Evolutionary conservation across 352 stramenopile species (phyloP), one percentile per base, ranked within the genome.

Genomic region (Phytophthora vignae): DNA sequence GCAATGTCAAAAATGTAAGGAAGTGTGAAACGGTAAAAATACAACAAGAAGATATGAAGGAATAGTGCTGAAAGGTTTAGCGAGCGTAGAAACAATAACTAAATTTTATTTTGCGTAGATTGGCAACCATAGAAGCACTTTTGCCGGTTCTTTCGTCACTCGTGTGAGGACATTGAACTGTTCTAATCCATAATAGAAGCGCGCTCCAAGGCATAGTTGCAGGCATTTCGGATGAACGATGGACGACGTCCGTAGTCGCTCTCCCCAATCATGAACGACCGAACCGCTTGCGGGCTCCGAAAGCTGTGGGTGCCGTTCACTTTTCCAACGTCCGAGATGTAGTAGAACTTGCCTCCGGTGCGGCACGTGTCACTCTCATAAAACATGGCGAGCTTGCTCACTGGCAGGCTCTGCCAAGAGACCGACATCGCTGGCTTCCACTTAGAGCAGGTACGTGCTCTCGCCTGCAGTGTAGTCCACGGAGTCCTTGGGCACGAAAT

Each of bases 201-300:
- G 27, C 10, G 59, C 22, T 65, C 59, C 21, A 31, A 4, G 11
- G 15, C 42, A 4, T 12, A 22, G 22, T 11, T 21, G 19, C 59
- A 57, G n/a, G 3, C 33, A 12, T 5, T 40, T 19, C 12, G 55
- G 22, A 25, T 42, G 17, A 64, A 29, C 3, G 5, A 67, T 11
- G 46, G 59, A n/a, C 48, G 60, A 53, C 48, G 60, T 4, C 8
- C 17, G 48, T 60, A 67, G 48, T 59, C 33, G 55, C 14, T 15
- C n/a, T 33, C n/a, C 17, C 61, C 61, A 3, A 69, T 33, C 49
- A 68, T 69, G 19, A 55, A 55, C 2, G 52, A 69, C n/a, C 53
- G 62, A 14, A 64, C 58, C 27, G 62, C 55, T 11, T 64, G 31
- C 10, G 53, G 21, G 9, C 9, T 58, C 15, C 31, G 2, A 27